Evolutionary conservation across 768 basidiomycete species (phyloP), one percentile per base, ranked within the genome.

Genomic region (Pleurotus pulmonarius): DNA sequence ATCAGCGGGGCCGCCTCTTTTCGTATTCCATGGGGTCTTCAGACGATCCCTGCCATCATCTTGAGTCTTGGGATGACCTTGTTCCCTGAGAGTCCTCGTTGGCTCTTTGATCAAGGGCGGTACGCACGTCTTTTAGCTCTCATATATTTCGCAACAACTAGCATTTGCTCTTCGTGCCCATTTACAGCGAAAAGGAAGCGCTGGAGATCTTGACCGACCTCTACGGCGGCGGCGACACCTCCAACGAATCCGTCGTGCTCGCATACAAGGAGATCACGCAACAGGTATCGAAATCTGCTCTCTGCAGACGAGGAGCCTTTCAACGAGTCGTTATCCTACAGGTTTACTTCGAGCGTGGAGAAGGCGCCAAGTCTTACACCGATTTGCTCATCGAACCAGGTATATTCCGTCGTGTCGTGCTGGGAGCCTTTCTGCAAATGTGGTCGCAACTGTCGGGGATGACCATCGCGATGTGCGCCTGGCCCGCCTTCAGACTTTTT

Each of bases 401-500:
- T 37, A 82, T 88, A 59, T 72, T 86, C 49, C 82, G 88, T 53
- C 86, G 90, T 64, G 87, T 90, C 26, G 70, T 79, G 57, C 77
- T 92, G 24, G 90, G 88, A 38, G 77, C 77, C 58, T n/a, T n/a
- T 75, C 77, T 90, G 39, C 90, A 92, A 68, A 87, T 87, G 82
- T 91, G 88, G 90, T 83, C 82, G 58, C 90, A 91, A 64, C 73
- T 90, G n/a, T 78, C 77, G 9, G 86, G 87, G 37, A 88, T 90
- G 84, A 89, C 90, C 66, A 81, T 90, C 62, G 90, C 90, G 88
- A 88, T 90, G 87, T 83, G 60, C 34, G 73, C 61, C 26, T 26
- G 26, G 26, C 26, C 26, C 26, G 26, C 26, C 7, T 5, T 26
- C 26, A 26, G 26, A 26, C 26, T 26, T 1, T 26, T 26, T 26